Conservation (phyloP, 129 eudicot species). For the Chrysanthemum seticuspe region DNA sequence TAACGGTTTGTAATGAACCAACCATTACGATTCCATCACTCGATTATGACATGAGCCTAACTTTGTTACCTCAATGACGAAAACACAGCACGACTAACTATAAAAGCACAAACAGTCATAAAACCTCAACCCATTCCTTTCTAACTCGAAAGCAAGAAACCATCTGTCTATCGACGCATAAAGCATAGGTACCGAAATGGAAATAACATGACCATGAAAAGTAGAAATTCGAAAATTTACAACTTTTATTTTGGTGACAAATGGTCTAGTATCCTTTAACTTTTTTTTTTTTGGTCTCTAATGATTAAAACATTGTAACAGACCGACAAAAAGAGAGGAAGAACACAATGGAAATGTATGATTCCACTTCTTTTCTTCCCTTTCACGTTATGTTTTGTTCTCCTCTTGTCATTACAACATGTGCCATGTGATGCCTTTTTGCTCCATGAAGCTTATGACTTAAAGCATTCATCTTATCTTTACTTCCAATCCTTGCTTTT, state of each 20-base stretch:
- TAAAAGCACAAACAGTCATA: slow-evolving; percentile 10
- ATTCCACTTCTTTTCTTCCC: slow-evolving; percentile 43
- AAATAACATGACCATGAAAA: background rate
- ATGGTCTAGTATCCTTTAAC: slow-evolving; percentile 22
- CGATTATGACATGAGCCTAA: slow-evolving; percentile 20
- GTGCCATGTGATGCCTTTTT: slow-evolving; percentile 39
- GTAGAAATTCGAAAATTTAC: slow-evolving; percentile 6
- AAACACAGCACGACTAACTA: slow-evolving; percentile 4
- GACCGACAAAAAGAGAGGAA: slow-evolving; percentile 38
- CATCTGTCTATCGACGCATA: background rate
- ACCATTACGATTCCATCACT: background rate
- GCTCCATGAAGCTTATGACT: slow-evolving; percentile 31
- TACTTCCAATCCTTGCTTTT: slow-evolving; percentile 22
- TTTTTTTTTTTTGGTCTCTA: slow-evolving; percentile 18
- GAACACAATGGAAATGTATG: slow-evolving; percentile 27
- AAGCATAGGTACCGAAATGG: slow-evolving; percentile 11
- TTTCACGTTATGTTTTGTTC: slow-evolving; percentile 50
- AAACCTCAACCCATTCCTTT: slow-evolving; percentile 12
- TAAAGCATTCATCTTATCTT: slow-evolving; percentile 32
- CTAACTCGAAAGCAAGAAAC: background rate
- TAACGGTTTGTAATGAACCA: background rate
- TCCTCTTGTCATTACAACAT: slow-evolving; percentile 35
- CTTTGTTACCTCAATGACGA: slow-evolving; percentile 22
- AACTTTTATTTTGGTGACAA: slow-evolving; percentile 19
- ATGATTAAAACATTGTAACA: slow-evolving; percentile 25